A percentile compares a stretch with the other conserved stretches of the same genome.
Evolutionary conservation across 352 stramenopile species (phyloP).

Genomic region (Lagenidium sp.): DNA sequence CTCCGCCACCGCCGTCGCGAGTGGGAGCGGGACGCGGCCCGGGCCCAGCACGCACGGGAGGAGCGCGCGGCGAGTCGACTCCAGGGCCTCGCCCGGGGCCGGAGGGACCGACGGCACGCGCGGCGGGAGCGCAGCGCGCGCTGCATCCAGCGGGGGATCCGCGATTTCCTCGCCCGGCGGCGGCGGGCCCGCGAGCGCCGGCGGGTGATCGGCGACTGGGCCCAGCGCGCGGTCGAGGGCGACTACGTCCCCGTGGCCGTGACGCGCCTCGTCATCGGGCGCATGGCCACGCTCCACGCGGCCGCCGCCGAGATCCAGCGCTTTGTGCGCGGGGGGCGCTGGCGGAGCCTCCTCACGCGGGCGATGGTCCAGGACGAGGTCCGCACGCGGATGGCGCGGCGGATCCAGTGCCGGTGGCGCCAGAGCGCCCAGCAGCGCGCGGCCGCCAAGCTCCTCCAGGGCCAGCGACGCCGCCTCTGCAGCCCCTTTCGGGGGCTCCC

Average conservation of each 20-base stretch:
- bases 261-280: constrained; percentile 11
- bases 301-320: constrained; percentile 55
- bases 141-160: constrained; percentile 30
- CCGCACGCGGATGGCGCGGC: constrained; percentile 36
- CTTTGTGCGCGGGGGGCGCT: constrained; percentile 27
- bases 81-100: constrained; percentile 40
- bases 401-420: constrained; percentile 56
- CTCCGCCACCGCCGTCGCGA: constrained; percentile 18
- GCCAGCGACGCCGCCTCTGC: constrained; percentile 35
- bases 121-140: constrained; percentile 28
- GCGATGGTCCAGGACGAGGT: constrained; percentile 27
- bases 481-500: constrained; percentile 34
- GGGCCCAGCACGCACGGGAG: constrained; percentile 12
- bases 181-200: constrained; percentile 26
- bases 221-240: constrained; percentile 6
- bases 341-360: constrained; percentile 21
- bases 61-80: constrained; percentile 32
- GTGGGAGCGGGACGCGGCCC: constrained; percentile 4
- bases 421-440: constrained; percentile 37
- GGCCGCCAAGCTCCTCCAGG: constrained; percentile 29
- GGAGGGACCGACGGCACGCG: constrained; percentile 25
- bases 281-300: constrained; percentile 23
- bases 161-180: constrained; percentile 27
- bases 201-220: constrained; percentile 20
- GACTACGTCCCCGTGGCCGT: constrained; percentile 21